Evolutionary conservation across 1,139 yeast species (phyloP), one percentile per base, ranked within the genome.

Genomic region (Protomyces macrosporus): DNA sequence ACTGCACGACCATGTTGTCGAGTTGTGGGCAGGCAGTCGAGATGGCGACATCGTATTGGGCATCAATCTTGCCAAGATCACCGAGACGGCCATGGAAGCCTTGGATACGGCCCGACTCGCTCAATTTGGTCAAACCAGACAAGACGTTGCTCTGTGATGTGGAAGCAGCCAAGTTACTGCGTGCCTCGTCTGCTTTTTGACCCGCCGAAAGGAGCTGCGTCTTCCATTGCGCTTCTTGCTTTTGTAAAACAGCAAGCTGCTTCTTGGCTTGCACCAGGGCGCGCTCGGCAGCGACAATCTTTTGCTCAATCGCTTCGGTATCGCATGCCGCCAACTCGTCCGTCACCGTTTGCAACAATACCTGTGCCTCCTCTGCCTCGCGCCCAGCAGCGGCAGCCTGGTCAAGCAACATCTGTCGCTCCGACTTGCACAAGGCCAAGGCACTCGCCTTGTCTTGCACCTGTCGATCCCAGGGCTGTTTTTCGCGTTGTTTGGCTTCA

Each of bases 1-100:
- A 85, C 60, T 90, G 97, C 2, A 95, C 98, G 23, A 95, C 98
- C 80, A 90, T 84, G 64, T 95, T 93, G 72, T 91, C 96, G 65
- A 95, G 78, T 7, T 93, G 86, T 1, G 96, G 91, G 70, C 95
- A 90, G 0, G 97, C 98, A 0, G 98, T 93, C 0, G 98, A 90
- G 32, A 95, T 84, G 0, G 98, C 98, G 60, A 90, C 82, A 75
- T 95, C 98, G 73, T 88, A 95, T 70, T 82, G 81, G 69, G 87
- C 89, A 71, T 90, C 97, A 69, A 93, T 93, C 0, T 83, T 81
- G 14, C 97, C 99, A 58, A 95, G 77, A 69, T 89, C 96, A 14
- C 98, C 99, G 23, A 95, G 77, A 65, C 97, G 79, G 30, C 67
- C 66, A 72, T 88, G 81, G 70, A 91, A 90, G 0, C 98, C 98